Base-by-base conservation (phyloP, 2,329 filamentous ascomycete species). In the Helotiales sp. region DNA sequence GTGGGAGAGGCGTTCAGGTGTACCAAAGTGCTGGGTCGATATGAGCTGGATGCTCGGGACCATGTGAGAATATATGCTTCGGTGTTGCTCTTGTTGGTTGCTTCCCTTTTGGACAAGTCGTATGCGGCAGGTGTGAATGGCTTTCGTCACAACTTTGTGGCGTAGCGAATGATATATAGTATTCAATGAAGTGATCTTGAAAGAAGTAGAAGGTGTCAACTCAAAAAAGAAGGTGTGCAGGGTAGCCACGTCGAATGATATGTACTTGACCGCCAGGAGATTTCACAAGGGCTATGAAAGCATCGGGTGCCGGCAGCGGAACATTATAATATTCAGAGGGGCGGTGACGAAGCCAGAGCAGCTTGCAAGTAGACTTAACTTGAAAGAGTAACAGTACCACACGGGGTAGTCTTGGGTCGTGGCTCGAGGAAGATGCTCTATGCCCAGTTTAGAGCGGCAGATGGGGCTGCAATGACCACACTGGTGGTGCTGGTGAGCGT, bases 331-430 rank as follows among this genome's bases (percentile, higher is more conserved):
- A 57, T 60, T 57, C 53, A 36, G 52, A 60, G 50, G 58, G 55
- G 62, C 63, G 63, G 63, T 65, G 63, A 65, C 63, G 61, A 60
- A 52, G 61, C 54, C 49, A 54, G 55, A 58, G 34, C 29, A 58
- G 52, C 30, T 24, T 47, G 27, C 15, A 31, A 54, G 22, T 38
- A 33, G 47, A 27, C 49, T 52, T 58, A 29, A 27, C 36, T 51
- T 34, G 17, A 46, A 52, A 24, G 33, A 57, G 47, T 46, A 34
- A 54, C 51, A 56, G 36, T 48, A 40, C 27, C 24, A 47, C 31
- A 60, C 52, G 55, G 50, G 46, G 52, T n/a, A 55, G 27, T 40
- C 13, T 30, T 52, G 56, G 36, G 53, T 57, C 46, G 51, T 57
- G 31, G 52, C 22, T 54, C 44, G 46, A 36, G 57, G 33, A 50